Base-by-base conservation (phyloP, 768 basidiomycete genomes). In the Panaeolus papilionaceus region DNA sequence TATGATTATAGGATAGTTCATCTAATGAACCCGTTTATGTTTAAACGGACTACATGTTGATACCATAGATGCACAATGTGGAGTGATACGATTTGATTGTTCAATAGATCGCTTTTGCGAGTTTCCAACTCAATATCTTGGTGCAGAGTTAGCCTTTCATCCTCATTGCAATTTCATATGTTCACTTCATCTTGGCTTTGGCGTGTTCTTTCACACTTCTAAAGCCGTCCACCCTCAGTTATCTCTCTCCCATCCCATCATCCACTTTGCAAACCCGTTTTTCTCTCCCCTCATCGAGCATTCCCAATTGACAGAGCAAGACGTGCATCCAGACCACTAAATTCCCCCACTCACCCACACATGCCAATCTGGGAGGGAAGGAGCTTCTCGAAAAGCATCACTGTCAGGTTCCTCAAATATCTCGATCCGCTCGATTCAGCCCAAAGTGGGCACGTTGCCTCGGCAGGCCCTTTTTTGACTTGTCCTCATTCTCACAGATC, bases 1-100 rank as follows among this genome's bases (percentile, higher is more conserved):
- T 58, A 58, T 58, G 54, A 58, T 58, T 58, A 58, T 58, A 58
- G 54, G 54, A 58, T 58, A 58, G 54, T 58, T 58, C 54, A 58
- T 58, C 54, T 58, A 58, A 58, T 58, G 54, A 58, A 58, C 54
- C 54, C 54, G 54, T 58, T 58, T 33, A 58, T 58, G 28, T 37
- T 3, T 58, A 1, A 33, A 58, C 54, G 54, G 28, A 37, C 54
- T 58, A 37, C 54, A 58, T 33, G 20, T 58, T 33, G 54, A 58
- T 58, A 58, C 54, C 54, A 58, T 58, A 58, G 54, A 58, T 28
- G 54, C 28, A 11, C 54, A 28, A 33, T 58, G 26, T 58, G 54
- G 28, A 58, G 28, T 58, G 54, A 58, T 58, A 58, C 54, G 26
- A 58, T 58, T 33, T 28, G 33, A 58, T 58, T 28, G 33, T 58